A percentile compares a stretch with the other conserved stretches of the same genome.
Conservation (phyloP, 2,329 filamentous ascomycete species). For the Orbilia blumenaviensis region DNA sequence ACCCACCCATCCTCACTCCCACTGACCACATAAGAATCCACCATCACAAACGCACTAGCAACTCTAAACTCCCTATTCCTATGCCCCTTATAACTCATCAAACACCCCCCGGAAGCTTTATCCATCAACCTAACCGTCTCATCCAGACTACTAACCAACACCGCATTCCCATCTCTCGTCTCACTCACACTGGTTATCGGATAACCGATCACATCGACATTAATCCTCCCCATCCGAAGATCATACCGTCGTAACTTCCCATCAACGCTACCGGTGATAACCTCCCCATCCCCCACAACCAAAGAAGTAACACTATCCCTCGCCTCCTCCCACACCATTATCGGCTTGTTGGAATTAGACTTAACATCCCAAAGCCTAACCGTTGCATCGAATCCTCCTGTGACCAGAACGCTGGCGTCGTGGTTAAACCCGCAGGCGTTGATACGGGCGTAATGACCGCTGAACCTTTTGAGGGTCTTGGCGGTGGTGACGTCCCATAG, state of each 20-base stretch:
- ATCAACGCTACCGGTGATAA: slow-evolving; percentile 57
- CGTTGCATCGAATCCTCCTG: slow-evolving; percentile 89
- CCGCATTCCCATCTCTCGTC: slow-evolving; percentile 55
- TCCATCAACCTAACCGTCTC: slow-evolving; percentile 57
- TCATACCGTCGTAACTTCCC: slow-evolving; percentile 57
- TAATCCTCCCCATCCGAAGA: slow-evolving; percentile 56
- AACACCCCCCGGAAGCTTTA: slow-evolving; percentile 55
- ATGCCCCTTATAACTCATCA: slow-evolving; percentile 57
- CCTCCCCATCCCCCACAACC: slow-evolving; percentile 76
- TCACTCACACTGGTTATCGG: slow-evolving; percentile 55
- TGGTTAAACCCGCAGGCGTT: slow-evolving; percentile 84
- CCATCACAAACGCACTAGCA: slow-evolving; percentile 55
- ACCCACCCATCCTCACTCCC: slow-evolving; percentile 58
- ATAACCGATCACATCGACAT: slow-evolving; percentile 56
- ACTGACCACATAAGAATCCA: slow-evolving; percentile 57
- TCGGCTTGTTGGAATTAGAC: slow-evolving; percentile 68
- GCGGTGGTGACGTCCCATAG: slow-evolving; percentile 92
- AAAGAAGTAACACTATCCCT: slow-evolving; percentile 62
- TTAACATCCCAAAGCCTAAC: slow-evolving; percentile 91
- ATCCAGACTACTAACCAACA: slow-evolving; percentile 56
- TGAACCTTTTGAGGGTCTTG: slow-evolving; percentile 78
- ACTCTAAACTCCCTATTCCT: slow-evolving; percentile 56
- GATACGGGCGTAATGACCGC: slow-evolving; percentile 76
- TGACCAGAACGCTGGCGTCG: slow-evolving; percentile 79
- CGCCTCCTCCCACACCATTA: slow-evolving; percentile 54